These are phyloP conservation scores for Panaeolus cyanescens DNA, from an alignment of 768 basidiomycete genomes.

Conservation along the genomic window DNA sequence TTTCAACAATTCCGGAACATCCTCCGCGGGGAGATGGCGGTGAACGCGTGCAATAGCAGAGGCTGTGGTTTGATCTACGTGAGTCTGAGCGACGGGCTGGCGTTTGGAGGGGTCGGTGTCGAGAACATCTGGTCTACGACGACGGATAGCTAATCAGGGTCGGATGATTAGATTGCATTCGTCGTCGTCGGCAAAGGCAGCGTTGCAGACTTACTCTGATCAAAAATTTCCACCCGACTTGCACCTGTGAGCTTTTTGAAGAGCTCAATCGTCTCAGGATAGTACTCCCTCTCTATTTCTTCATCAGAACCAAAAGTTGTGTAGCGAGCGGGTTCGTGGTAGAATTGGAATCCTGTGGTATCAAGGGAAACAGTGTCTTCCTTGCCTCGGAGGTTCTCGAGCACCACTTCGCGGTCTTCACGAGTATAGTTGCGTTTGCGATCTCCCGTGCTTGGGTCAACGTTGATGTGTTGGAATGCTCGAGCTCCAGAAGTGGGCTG, in stretches of 20 bases:
- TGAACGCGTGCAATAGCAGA: conserved; percentile 49
- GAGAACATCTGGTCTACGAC: conserved; percentile 36
- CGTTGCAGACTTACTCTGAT: conserved; percentile 51
- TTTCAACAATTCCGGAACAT: conserved; percentile 43
- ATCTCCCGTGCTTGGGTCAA: conserved; percentile 34
- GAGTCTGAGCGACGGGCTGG: conserved; percentile 46
- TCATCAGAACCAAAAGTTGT: conserved; percentile 50
- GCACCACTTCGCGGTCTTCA: conserved; percentile 31
- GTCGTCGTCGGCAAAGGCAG: not conserved
- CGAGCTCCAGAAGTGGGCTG: conserved; percentile 40
- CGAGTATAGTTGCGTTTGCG: conserved; percentile 34
- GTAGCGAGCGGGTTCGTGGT: conserved; percentile 39
- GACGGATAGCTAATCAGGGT: conserved; percentile 50
- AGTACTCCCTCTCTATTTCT: conserved; percentile 57
- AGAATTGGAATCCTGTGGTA: conserved; percentile 53
- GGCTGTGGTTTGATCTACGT: conserved; percentile 54
- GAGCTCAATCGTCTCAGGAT: conserved; percentile 59
- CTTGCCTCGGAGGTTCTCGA: conserved; percentile 58
- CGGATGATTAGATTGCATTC: not conserved
- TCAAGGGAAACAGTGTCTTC: conserved; percentile 48
- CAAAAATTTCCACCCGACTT: conserved; percentile 56
- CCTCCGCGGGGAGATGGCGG: conserved; percentile 48
- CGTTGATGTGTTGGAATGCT: conserved; percentile 39
- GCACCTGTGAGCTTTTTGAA: conserved; percentile 64
- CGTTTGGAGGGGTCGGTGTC: conserved; percentile 39